These are phyloP conservation scores for Ogataea nakhonphanomensis DNA, from an alignment of 805 yeast genomes.

Conservation along the genomic window DNA sequence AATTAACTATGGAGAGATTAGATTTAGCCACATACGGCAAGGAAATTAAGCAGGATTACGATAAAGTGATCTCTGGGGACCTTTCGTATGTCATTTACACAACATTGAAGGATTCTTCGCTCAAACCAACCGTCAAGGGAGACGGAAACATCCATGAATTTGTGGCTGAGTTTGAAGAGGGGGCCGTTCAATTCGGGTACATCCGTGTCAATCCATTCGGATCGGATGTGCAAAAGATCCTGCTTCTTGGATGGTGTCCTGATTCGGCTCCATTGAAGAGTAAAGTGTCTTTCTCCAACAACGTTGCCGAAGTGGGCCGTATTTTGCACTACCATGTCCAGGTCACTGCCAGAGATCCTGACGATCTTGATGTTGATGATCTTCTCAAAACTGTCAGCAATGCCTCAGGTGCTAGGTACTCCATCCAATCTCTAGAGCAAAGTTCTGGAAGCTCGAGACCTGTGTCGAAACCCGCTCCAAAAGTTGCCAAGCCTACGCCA, in stretches of 20 bases:
- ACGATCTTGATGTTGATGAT: conserved; percentile 79
- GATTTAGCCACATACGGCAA: conserved; percentile 67
- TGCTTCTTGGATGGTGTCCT: conserved; percentile 95
- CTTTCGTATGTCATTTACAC: conserved; percentile 78
- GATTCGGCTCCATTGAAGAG: conserved; percentile 85
- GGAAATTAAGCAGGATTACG: conserved; percentile 71
- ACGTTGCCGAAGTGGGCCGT: conserved; percentile 71
- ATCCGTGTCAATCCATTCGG: conserved; percentile 86
- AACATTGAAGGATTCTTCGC: conserved; percentile 55
- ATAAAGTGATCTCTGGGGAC: conserved; percentile 76
- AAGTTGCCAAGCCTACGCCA: conserved; percentile 7
- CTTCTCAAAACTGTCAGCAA: conserved; percentile 73
- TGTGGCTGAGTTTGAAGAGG: conserved; percentile 77
- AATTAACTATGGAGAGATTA: conserved; percentile 46
- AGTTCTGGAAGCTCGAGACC: conserved; percentile 10
- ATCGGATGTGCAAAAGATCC: conserved; percentile 81
- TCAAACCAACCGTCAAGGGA: conserved; percentile 50
- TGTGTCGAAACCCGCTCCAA: conserved; percentile 7
- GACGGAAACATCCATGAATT: conserved; percentile 72
- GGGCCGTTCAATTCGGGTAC: conserved; percentile 86
- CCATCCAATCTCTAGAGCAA: conserved; percentile 45
- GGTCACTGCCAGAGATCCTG: conserved; percentile 91
- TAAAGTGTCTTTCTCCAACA: conserved; percentile 71
- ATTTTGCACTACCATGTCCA: conserved; percentile 90
- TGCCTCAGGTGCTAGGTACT: conserved; percentile 95